Evolutionary conservation across 2,329 filamentous ascomycete genomes (phyloP), one percentile per base, ranked within the genome.

Genomic region (Malbranchea zuffiana): DNA sequence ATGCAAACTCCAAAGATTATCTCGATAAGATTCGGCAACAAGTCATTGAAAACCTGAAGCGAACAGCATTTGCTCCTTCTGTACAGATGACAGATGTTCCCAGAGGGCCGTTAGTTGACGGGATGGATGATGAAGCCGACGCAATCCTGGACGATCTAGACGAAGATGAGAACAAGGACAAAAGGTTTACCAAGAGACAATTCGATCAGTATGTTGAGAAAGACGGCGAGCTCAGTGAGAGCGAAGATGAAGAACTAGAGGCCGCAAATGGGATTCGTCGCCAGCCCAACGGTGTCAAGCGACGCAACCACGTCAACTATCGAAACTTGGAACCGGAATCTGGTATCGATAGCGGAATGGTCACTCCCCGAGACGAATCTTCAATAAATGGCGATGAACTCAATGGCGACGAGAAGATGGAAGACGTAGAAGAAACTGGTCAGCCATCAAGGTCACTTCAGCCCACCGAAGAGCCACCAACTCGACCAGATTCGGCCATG

Each of bases 121-220:
- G 68, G 4, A 69, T 75, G 56, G 74, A 78, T 35, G 75, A 78
- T 15, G 77, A 81, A 42, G 71, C 71, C 20, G 77, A 81, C 51
- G 76, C 72, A 13, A 68, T 72, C 23, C 62, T 78, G 26, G 76
- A 80, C 43, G 77, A 81, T 47, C 56, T 83, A 1, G 87, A 96
- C 45, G 83, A 85, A 36, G 87, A 95, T 46, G 74, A 83, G 48
- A 86, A 90, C 55, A 80, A 83, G 49, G 88, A 96, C 53, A 74
- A 74, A 38, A 80, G 88, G 17, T 77, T 80, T 60, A 92, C 85
- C 0, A 74, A 90, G 57, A 79, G 83, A 23, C 75, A 79, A 45
- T 86, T 82, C 68, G 88, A 96, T 45, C 78, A 86, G 57, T 78
- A 74, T 32, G 72, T 85, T 17, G 73, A 78, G 36, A 75, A 82